phyloP scores from a whole-genome alignment of 805 yeast genomes.

The Suhomyces emberorum region DNA sequence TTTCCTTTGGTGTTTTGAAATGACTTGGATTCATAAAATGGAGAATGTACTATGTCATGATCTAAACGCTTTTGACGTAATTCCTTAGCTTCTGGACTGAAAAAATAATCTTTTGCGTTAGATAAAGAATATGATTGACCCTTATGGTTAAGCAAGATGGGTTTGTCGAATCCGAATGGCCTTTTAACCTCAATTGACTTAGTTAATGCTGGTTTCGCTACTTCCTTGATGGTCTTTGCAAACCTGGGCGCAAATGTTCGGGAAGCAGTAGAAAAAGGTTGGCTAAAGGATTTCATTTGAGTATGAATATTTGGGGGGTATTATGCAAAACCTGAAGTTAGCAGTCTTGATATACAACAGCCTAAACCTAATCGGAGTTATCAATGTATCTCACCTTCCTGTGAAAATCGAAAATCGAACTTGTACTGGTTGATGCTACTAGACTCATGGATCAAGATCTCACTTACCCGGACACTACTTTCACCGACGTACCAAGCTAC shows the following conservation, averaged over 20 bases:
- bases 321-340: too few relatives aligned
- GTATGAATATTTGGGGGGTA: too few relatives aligned
- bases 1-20: constrained; percentile 77
- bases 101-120: constrained; percentile 21
- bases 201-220: constrained; percentile 38
- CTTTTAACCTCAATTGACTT: constrained; percentile 27
- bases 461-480: neutral
- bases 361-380: too few relatives aligned
- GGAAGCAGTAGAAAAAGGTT: neutral
- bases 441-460: too few relatives aligned
- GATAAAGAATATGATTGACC: constrained; percentile 14
- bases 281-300: too few relatives aligned
- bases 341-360: too few relatives aligned
- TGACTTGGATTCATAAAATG: constrained; percentile 42
- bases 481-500: neutral
- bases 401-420: too few relatives aligned
- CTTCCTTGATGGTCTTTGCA: constrained; percentile 33
- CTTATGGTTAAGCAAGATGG: constrained; percentile 24
- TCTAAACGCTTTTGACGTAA: constrained; percentile 37
- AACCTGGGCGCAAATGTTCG: constrained; percentile 25
- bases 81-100: constrained; percentile 35
- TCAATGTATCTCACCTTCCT: too few relatives aligned
- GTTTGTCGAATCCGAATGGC: constrained; percentile 39
- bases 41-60: constrained; percentile 42
- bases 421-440: too few relatives aligned